Base-by-base conservation (phyloP, 768 basidiomycete species). In the Thelephora ganbajun region DNA sequence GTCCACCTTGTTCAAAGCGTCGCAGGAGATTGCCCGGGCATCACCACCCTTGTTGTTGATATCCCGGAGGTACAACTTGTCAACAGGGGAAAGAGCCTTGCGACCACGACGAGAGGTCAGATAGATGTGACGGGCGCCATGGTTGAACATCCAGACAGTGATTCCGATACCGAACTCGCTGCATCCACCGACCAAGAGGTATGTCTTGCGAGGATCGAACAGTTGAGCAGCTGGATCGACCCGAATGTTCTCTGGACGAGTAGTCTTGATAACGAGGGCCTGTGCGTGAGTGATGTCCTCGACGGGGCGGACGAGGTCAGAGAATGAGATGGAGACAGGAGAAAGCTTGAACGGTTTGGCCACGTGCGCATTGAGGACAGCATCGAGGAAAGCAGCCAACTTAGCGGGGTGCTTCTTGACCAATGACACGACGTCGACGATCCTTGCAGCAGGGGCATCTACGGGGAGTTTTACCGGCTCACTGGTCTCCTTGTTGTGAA, bases 61-160 rank as follows among this genome's bases (percentile, higher is more conserved):
- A 44, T 54, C 53, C 44, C 47, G 53, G 45, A 64, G n/a, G 37
- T 64, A 64, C 39, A 61, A 48, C 13, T 59, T 51, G 35, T 62
- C 62, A 14, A 54, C 51, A 23, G 55, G 51, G 12, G 53, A 55
- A n/a, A 53, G 49, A 46, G 51, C 53, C 9, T 55, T 54, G 19
- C 42, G 49, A 11, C 57, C 57, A 41, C 54, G 51, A 16, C 57
- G 57, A 26, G 54, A 56, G 12, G 64, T 61, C 36, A 65, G 34
- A 49, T 65, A 56, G 20, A 65, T 50, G 20, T 60, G 59, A 19
- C 61, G 59, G 35, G 64, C 63, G 35, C 63, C 63, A 6, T 50
- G 64, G 14, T 52, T 49, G 4, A 49, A 57, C 63, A 65, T 66
- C 63, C 63, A 65, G 22, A 61, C 54, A 4, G 63, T 54, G 13